phyloP scores from a whole-genome alignment of 2,329 filamentous ascomycete genomes.

The Aspergillus neoniger region DNA sequence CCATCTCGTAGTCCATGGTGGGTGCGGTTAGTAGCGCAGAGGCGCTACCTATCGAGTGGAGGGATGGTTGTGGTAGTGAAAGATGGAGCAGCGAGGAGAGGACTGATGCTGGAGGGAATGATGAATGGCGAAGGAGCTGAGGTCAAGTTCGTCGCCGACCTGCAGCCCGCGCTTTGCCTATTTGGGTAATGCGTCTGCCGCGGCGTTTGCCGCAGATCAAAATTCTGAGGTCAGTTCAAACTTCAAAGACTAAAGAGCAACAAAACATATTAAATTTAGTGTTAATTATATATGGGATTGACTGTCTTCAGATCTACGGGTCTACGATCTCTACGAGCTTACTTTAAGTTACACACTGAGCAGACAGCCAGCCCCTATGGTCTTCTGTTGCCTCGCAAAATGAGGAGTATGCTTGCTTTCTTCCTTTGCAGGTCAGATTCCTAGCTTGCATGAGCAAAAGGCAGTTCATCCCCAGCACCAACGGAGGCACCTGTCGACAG shows the following conservation, averaged over 20 bases:
- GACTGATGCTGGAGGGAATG: slow-evolving; percentile 7
- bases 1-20: slow-evolving; percentile 50
- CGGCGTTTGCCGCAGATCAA: not conserved
- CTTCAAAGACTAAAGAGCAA: not conserved
- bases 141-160: slow-evolving; percentile 14
- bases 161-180: slow-evolving; percentile 23
- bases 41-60: not conserved
- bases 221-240: not conserved
- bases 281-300: not conserved
- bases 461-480: not conserved
- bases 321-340: not conserved
- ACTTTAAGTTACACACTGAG: not conserved
- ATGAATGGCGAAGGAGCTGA: slow-evolving; percentile 9
- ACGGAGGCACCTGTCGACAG: not conserved
- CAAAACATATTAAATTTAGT: not conserved
- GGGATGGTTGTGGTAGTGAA: slow-evolving; percentile 4
- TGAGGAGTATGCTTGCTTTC: slow-evolving; percentile 2
- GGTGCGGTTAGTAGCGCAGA: slow-evolving; percentile 12
- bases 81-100: slow-evolving; percentile 3
- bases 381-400: slow-evolving; percentile 1
- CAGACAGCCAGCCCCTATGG: not conserved
- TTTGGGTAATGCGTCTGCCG: slow-evolving; percentile 19
- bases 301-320: not conserved
- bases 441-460: slow-evolving; percentile 1
- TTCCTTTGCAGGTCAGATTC: slow-evolving; percentile 4